These are phyloP conservation scores for Amanita subjunquillea DNA, from an alignment of 768 basidiomycete genomes.

Conservation along the genomic window DNA sequence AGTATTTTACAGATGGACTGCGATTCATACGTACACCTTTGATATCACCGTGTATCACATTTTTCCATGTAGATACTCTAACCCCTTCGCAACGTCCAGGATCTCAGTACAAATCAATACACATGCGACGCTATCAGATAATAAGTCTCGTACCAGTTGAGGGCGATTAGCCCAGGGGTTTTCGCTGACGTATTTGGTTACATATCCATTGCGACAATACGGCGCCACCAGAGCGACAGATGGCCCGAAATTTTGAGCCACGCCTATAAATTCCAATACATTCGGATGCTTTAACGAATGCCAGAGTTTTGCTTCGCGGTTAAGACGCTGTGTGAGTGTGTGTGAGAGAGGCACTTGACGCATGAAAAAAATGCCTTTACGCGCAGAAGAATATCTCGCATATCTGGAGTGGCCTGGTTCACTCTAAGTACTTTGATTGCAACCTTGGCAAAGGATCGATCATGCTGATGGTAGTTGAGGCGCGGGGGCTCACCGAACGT, in stretches of 20 bases:
- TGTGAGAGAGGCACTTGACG: not conserved
- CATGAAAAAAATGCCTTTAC: conserved; percentile 18
- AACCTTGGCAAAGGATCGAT: conserved; percentile 24
- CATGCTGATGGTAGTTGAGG: not conserved
- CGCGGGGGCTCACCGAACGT: conserved; percentile 19
- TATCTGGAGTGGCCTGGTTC: conserved; percentile 24
- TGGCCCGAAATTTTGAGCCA: conserved; percentile 37
- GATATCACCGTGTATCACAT: conserved; percentile 51
- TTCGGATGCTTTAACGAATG: conserved; percentile 48
- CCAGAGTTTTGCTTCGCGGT: conserved; percentile 49
- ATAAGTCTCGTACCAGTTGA: not conserved
- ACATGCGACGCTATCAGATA: not conserved
- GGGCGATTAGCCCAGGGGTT: not conserved
- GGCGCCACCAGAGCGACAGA: conserved; percentile 52
- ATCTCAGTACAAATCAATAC: conserved; percentile 21
- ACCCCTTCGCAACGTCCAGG: conserved; percentile 38
- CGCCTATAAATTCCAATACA: conserved; percentile 43
- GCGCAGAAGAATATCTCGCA: conserved; percentile 39
- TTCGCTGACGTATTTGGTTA: conserved; percentile 35
- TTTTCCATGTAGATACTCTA: conserved; percentile 45
- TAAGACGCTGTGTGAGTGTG: conserved; percentile 31
- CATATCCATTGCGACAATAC: conserved; percentile 52
- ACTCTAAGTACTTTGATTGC: conserved; percentile 48
- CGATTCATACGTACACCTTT: conserved; percentile 36
- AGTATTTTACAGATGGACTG: not conserved